Evolutionary conservation across 495 filamentous ascomycete species (phyloP).

Genomic region (Lophium mytilinum): DNA sequence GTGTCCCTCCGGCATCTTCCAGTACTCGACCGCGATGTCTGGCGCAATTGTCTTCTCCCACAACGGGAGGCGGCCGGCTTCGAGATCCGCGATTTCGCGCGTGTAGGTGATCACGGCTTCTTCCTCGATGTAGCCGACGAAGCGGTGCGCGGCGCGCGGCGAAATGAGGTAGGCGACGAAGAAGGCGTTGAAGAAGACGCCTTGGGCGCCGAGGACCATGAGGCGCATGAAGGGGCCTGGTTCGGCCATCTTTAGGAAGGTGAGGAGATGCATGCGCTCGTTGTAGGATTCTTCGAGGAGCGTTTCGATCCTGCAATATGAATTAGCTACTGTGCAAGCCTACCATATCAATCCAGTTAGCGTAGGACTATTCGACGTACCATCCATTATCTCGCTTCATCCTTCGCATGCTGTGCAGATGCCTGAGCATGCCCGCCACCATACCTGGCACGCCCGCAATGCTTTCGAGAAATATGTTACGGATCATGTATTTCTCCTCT

Average conservation of each 20-base stretch:
- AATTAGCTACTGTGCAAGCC: slow-evolving; percentile 1
- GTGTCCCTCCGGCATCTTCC: slow-evolving; percentile 81
- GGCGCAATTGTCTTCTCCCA: slow-evolving; percentile 77
- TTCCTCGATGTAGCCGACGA: slow-evolving; percentile 95
- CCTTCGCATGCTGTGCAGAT: slow-evolving; percentile 70
- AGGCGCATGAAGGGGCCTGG: slow-evolving; percentile 83
- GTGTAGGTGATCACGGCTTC: slow-evolving; percentile 96
- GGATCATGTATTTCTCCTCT: slow-evolving; percentile 67
- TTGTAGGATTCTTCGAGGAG: slow-evolving; percentile 92
- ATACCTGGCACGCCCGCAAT: slow-evolving; percentile 94
- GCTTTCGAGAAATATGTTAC: slow-evolving; percentile 88
- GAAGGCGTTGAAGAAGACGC: slow-evolving; percentile 90
- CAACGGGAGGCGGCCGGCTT: slow-evolving; percentile 69
- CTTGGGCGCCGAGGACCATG: slow-evolving; percentile 75
- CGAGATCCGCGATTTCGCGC: slow-evolving; percentile 74
- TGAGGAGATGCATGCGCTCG: slow-evolving; percentile 92
- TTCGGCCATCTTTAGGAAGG: slow-evolving; percentile 86
- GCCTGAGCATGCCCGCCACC: slow-evolving; percentile 90
- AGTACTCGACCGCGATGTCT: slow-evolving; percentile 82
- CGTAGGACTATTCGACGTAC: slow-evolving; percentile 31
- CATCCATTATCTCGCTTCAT: slow-evolving; percentile 94
- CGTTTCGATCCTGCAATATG: slow-evolving; percentile 65
- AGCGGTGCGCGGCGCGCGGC: slow-evolving; percentile 84
- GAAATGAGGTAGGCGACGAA: slow-evolving; percentile 86
- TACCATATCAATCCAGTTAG: not conserved